Percentiles rank a stretch among this genome's conserved stretches.
These are phyloP conservation scores for Pythium dissimile DNA, from an alignment of 352 stramenopile species.

Conservation along the genomic window DNA sequence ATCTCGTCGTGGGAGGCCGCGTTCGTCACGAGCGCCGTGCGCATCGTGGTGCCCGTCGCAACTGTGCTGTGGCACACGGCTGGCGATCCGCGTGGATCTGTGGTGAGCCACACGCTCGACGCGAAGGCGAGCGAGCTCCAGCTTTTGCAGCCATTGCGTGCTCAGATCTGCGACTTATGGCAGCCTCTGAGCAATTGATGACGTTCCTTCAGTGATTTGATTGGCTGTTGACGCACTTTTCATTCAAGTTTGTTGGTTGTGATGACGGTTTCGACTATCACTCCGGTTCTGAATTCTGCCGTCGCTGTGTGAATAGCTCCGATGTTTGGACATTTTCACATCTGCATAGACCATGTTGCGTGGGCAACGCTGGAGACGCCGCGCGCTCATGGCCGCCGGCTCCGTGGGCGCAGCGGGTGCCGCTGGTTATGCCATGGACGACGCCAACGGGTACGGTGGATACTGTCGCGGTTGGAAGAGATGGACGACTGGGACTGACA, in stretches of 20 bases:
- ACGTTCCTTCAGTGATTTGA: not conserved
- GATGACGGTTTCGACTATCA: constrained; percentile 15
- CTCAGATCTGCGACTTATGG: constrained; percentile 16
- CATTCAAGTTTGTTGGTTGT: constrained; percentile 8
- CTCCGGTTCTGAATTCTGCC: constrained; percentile 7
- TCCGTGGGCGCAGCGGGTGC: constrained; percentile 14
- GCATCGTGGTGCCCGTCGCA: constrained; percentile 18
- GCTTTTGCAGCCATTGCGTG: constrained; percentile 1
- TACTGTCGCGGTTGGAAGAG: not conserved
- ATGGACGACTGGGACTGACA: too few species aligned
- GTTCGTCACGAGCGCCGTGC: constrained; percentile 67
- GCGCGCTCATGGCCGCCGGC: not conserved
- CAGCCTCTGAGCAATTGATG: constrained; percentile 4
- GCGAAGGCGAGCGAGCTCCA: not conserved
- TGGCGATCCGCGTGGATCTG: not conserved
- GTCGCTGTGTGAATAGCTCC: constrained; percentile 7
- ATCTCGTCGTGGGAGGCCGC: constrained; percentile 49
- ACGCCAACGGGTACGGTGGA: constrained; percentile 39
- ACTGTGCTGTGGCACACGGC: constrained; percentile 8
- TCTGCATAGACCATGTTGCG: not conserved
- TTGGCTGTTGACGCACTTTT: not conserved
- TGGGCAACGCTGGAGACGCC: constrained; percentile 1
- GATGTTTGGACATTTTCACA: not conserved
- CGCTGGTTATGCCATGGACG: constrained; percentile 35
- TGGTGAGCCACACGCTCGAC: constrained; percentile 5